A percentile compares a stretch with the other conserved stretches of the same genome.
These are phyloP conservation scores for Isabelozyma heimii DNA, from an alignment of 805 yeast genomes.

Conservation along the genomic window DNA sequence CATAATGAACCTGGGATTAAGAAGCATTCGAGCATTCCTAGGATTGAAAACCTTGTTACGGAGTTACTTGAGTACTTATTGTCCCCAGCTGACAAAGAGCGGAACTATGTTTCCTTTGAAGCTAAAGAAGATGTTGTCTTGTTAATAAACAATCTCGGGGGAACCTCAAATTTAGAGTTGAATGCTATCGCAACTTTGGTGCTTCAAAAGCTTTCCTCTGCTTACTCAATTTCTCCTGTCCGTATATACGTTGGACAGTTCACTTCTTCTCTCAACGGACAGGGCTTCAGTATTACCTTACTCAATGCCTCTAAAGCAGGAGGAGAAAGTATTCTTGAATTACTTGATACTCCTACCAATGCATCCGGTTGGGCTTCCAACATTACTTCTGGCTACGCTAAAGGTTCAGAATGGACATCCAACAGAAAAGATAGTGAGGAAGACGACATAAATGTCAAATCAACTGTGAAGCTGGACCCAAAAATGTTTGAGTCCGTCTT, in stretches of 20 bases:
- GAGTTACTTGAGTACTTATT: constrained; percentile 57
- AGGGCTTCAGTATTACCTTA: constrained; percentile 78
- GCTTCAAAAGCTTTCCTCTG: constrained; percentile 42
- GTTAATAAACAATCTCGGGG: constrained; percentile 77
- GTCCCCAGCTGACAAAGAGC: constrained; percentile 60
- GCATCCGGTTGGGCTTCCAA: constrained; percentile 69
- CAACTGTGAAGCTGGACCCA: constrained; percentile 15
- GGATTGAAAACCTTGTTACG: constrained; percentile 49
- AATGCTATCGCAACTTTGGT: constrained; percentile 62
- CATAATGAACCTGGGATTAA: constrained; percentile 78
- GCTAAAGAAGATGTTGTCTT: constrained; percentile 59
- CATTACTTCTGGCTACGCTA: constrained; percentile 9
- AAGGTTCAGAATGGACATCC: not conserved
- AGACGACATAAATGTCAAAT: constrained; percentile 9
- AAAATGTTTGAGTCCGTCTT: constrained; percentile 50
- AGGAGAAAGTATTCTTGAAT: constrained; percentile 27
- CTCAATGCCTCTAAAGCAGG: constrained; percentile 56
- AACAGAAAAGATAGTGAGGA: not conserved
- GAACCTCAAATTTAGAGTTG: constrained; percentile 71
- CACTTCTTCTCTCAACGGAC: constrained; percentile 81
- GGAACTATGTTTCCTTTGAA: constrained; percentile 66
- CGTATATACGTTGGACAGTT: constrained; percentile 67
- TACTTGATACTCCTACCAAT: constrained; percentile 62
- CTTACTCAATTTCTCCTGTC: constrained; percentile 50
- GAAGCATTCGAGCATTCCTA: constrained; percentile 57